Base-by-base conservation (phyloP, 2,329 filamentous ascomycete species). In the Chaetomium sp. region DNA sequence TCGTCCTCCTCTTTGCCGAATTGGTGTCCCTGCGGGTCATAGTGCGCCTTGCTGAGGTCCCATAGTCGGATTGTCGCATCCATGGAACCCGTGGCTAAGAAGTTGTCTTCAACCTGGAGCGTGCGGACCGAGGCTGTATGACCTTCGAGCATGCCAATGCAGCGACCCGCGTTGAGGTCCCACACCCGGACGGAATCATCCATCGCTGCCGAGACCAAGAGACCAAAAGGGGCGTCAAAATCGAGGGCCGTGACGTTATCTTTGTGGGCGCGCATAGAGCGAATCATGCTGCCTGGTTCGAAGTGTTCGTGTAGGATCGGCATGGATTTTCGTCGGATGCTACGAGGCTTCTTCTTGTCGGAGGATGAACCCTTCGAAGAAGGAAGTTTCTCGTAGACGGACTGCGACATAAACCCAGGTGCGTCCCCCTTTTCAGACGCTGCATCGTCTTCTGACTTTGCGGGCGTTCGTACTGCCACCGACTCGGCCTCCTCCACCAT, bases 181-280 rank as follows among this genome's bases (percentile, higher is more conserved):
- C 94, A 99, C 19, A 99, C 94, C 59, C 89, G 83, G 44, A 99
- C 88, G 1, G 90, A 91, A 70, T 99, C 94, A 69, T 99, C 94
- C 66, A 96, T 76, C 8, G 91, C 89, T 8, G 94, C 87, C 6
- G 91, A 92, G 5, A 97, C 90, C 82, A 97, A 84, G 19, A 90
- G 95, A 12, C 94, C 94, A 70, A 97, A 97, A 0, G 94, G 94
- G n/a, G 87, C 88, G 69, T 99, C 94, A 70, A 99, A 99, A 72
- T 97, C 94, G 59, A 99, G 71, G 6, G 92, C 88, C 0, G 91
- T 95, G 59, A 99, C 87, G 56, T 81, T 82, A 68, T 99, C 94
- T 52, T 84, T 85, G 70, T 99, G 94, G 2, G 92, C 91, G 63
- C 89, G 86, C 55, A 97, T 80, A 69, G 96, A 89, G 63, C 87